These are phyloP conservation scores for Pseudocercospora fuligena DNA, from an alignment of 2,329 filamentous ascomycete species.

Conservation along the genomic window DNA sequence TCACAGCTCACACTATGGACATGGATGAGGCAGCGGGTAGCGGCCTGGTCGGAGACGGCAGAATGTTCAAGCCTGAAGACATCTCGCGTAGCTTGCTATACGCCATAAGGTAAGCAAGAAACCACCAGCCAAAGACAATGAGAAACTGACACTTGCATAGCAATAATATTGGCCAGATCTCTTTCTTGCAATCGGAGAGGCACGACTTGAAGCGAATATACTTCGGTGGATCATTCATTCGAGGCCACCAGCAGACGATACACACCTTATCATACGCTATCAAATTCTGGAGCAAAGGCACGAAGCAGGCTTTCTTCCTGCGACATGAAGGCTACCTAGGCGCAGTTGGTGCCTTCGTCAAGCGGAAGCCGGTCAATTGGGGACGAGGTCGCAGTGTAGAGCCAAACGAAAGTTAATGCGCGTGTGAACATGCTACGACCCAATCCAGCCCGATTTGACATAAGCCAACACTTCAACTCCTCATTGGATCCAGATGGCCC, in stretches of 20 bases:
- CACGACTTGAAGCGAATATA: constrained; percentile 92
- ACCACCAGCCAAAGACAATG: not conserved
- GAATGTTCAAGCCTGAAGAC: constrained; percentile 77
- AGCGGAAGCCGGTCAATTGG: constrained; percentile 89
- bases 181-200: constrained; percentile 95
- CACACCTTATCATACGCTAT: constrained; percentile 97
- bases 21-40: constrained; percentile 40
- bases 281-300: constrained; percentile 93
- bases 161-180: constrained; percentile 98
- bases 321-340: constrained; percentile 95
- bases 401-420: constrained; percentile 15
- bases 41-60: constrained; percentile 44
- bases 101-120: constrained; percentile 67
- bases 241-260: constrained; percentile 95
- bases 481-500: too few relatives aligned
- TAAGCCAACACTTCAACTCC: too few relatives aligned
- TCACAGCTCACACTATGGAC: constrained; percentile 28
- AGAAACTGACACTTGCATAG: constrained; percentile 48
- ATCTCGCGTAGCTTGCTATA: constrained; percentile 91
- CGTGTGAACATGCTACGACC: too few relatives aligned
- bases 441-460: too few relatives aligned
- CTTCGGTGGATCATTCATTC: constrained; percentile 96
- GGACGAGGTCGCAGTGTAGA: constrained; percentile 58
- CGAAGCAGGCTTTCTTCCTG: constrained; percentile 94
- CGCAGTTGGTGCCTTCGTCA: constrained; percentile 90